Conservation (phyloP, 768 basidiomycete species). For the Chlorophyllum brunneum region DNA sequence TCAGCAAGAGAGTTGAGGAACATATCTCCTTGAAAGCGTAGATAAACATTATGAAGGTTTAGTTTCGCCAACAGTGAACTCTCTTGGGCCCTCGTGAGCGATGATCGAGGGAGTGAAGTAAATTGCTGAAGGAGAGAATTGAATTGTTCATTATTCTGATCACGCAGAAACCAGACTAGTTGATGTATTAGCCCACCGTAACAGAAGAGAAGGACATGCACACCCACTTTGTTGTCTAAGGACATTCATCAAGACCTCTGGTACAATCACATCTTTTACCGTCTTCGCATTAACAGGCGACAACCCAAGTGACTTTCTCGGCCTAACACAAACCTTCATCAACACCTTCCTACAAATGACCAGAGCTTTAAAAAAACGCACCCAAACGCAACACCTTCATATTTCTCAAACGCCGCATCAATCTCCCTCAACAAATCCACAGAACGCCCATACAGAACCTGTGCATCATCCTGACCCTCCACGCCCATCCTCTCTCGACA, state of each 20-base stretch:
- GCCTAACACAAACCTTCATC: constrained; percentile 23
- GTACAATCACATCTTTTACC: constrained; percentile 48
- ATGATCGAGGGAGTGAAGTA: constrained; percentile 50
- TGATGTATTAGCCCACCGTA: neutral
- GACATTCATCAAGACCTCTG: constrained; percentile 56
- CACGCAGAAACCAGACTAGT: constrained; percentile 64
- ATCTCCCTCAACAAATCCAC: constrained; percentile 59
- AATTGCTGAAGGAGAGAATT: constrained; percentile 54
- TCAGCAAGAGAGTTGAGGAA: constrained; percentile 88
- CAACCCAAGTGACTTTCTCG: constrained; percentile 40
- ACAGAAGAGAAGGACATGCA: neutral
- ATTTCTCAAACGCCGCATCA: constrained; percentile 46
- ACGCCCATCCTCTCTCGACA: constrained; percentile 40
- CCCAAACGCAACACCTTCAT: constrained; percentile 46
- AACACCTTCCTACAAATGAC: neutral
- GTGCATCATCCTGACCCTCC: constrained; percentile 45
- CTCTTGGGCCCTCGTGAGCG: constrained; percentile 67
- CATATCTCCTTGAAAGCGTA: constrained; percentile 80
- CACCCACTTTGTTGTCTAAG: constrained; percentile 66
- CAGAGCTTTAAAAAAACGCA: constrained; percentile 23
- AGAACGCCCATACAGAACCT: constrained; percentile 51
- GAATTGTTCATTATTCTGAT: constrained; percentile 50
- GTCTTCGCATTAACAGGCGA: constrained; percentile 24
- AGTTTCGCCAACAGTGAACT: constrained; percentile 71
- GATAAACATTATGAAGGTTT: constrained; percentile 74